Evolutionary conservation across 2,329 filamentous ascomycete species (phyloP), one percentile per base, ranked within the genome.

Genomic region (Coniella vitis): DNA sequence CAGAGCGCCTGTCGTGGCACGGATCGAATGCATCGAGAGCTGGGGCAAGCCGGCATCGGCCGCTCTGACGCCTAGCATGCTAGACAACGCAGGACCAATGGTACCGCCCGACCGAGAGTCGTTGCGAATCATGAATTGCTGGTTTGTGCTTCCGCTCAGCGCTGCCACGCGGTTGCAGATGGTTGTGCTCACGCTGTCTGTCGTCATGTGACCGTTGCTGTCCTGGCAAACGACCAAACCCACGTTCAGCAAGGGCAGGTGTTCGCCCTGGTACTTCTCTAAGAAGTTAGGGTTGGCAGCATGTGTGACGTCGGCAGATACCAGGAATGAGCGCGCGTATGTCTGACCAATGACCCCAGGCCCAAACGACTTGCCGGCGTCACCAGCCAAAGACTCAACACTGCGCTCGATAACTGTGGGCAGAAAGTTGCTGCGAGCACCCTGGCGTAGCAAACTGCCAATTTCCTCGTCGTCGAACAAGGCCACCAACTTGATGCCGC

Each of bases 391-490:
- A 3, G 73, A 74, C 64, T 94, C 89, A 47, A 89, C 79, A 48
- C 90, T 81, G 53, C 91, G 86, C 69, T 94, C 87, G 51, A 97
- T 78, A 20, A 85, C 79, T 34, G 78, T 76, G 36, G 88, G 86
- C 49, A 97, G 76, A 72, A 96, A 94, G 72, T 96, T 97, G 48
- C 87, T 84, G 46, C 79, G 78, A 5, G 93, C 93, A 53, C 93
- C 93, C 69, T 97, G 91, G 48, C 91, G 86, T 44, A 96, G 80
- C 8, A 89, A 75, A 21, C 87, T 94, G 53, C 93, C 93, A 53
- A 98, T 95, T 67, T 98, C 93, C 67, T 98, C 93, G 60, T 96
- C 87, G 63, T 97, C 93, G 61, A 97, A 97, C 59, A 96, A 83
- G n/a, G 86, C 90, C 32, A 93, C 87, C 48, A 96, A 75, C 69